Percentiles rank a stretch among this genome's conserved stretches.
These are phyloP conservation scores for Penstemon barbatus DNA, from an alignment of 257 asterid species.

Conservation along the genomic window DNA sequence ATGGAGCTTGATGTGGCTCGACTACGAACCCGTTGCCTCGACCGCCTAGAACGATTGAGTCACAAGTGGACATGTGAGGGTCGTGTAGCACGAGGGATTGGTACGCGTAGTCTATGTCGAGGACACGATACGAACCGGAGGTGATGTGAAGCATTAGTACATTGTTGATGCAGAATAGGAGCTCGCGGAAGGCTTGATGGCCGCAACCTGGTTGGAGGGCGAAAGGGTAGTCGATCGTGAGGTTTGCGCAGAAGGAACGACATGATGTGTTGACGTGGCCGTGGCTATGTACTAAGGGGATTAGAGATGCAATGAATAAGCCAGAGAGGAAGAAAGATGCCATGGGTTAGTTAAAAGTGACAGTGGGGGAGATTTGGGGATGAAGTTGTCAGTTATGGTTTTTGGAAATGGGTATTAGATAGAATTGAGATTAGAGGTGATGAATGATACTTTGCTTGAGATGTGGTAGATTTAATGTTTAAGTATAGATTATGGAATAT, in stretches of 20 bases:
- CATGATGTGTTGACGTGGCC: slow-evolving; percentile 50
- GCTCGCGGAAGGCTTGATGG: slow-evolving; percentile 77
- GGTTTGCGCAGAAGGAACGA: slow-evolving; percentile 83
- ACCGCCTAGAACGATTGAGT: slow-evolving; percentile 62
- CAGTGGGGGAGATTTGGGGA: slow-evolving; percentile 18
- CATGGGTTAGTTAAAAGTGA: slow-evolving; percentile 38
- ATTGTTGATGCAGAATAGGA: slow-evolving; percentile 81
- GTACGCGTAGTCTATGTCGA: slow-evolving; percentile 83
- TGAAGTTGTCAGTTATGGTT: background rate
- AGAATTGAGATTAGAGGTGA: background rate
- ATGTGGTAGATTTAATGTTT: slow-evolving; percentile 28
- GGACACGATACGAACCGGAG: slow-evolving; percentile 89
- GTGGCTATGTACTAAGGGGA: slow-evolving; percentile 31
- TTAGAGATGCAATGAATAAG: slow-evolving; percentile 26
- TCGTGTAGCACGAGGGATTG: slow-evolving; percentile 72
- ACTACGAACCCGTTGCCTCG: slow-evolving; percentile 89
- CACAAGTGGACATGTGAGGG: slow-evolving; percentile 90
- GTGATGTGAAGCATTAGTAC: slow-evolving; percentile 80
- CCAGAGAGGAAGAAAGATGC: slow-evolving; percentile 28
- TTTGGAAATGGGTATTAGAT: background rate
- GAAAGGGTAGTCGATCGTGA: slow-evolving; percentile 78
- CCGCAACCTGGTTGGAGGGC: slow-evolving; percentile 80
- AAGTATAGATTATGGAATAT: too few relatives aligned
- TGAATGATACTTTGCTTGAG: slow-evolving; percentile 75
- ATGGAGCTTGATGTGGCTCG: slow-evolving; percentile 70